A percentile compares a stretch with the other conserved stretches of the same genome.
Conservation (phyloP, 345 rosid species). For the Leavenworthia alabamica region DNA sequence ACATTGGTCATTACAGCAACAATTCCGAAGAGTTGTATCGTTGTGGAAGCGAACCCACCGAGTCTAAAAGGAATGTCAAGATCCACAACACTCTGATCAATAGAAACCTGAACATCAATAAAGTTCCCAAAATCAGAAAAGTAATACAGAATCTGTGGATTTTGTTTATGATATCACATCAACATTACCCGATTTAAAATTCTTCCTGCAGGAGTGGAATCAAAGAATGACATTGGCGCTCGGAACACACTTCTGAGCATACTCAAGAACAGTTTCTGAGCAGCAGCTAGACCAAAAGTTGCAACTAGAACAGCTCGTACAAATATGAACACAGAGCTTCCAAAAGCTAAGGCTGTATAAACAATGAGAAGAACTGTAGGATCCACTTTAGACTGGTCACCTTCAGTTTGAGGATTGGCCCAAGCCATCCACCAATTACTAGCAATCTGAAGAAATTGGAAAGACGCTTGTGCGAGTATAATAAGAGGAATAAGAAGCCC, state of each 20-base stretch:
- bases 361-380: slow-evolving; percentile 81
- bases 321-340: slow-evolving; percentile 93
- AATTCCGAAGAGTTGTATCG: slow-evolving; percentile 93
- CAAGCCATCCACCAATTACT: slow-evolving; percentile 99
- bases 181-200: slow-evolving; percentile 89
- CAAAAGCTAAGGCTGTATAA: slow-evolving; percentile 96
- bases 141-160: neutral
- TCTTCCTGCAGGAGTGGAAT: slow-evolving; percentile 97
- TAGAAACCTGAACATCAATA: slow-evolving; percentile 59
- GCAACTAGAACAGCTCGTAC: slow-evolving; percentile 96
- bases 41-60: slow-evolving; percentile 99
- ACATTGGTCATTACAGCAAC: slow-evolving; percentile 96
- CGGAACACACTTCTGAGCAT: slow-evolving; percentile 94
- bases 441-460: slow-evolving; percentile 97
- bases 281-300: slow-evolving; percentile 95
- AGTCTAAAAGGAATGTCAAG: slow-evolving; percentile 99
- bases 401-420: slow-evolving; percentile 99
- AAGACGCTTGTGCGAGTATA: slow-evolving; percentile 73
- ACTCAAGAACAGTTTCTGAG: slow-evolving; percentile 82
- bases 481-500: slow-evolving; percentile 87
- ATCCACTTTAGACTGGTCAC: slow-evolving; percentile 72
- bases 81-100: slow-evolving; percentile 99
- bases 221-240: slow-evolving; percentile 99
- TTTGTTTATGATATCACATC: neutral
- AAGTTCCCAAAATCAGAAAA: neutral